Evolutionary conservation across 2,329 filamentous ascomycete genomes (phyloP).

Genomic region (Scolecobasidium constrictum): DNA sequence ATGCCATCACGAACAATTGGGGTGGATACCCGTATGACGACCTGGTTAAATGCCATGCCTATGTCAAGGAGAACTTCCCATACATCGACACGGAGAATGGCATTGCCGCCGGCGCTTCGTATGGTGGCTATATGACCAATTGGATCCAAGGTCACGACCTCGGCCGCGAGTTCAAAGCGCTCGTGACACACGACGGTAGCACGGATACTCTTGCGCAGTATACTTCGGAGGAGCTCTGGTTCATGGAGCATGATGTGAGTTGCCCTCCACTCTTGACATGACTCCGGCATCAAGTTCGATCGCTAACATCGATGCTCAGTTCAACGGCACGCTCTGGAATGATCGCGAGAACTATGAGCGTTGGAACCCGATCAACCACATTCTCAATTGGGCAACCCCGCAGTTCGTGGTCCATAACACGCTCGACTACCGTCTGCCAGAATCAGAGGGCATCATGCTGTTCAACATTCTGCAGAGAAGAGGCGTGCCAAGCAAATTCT

Average conservation of each 20-base stretch:
- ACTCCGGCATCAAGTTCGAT: no score
- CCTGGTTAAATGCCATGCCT: conserved; percentile 66
- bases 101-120: conserved; percentile 58
- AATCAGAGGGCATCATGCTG: conserved; percentile 72
- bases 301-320: no score
- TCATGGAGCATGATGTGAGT: neutral
- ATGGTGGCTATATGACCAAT: conserved; percentile 42
- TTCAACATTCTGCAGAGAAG: conserved; percentile 77
- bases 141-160: conserved; percentile 86
- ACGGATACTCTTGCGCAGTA: conserved; percentile 51
- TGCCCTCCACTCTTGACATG: no score
- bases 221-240: conserved; percentile 37
- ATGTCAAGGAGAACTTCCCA: conserved; percentile 53
- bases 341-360: conserved; percentile 38
- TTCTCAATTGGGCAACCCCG: conserved; percentile 69
- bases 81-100: conserved; percentile 60
- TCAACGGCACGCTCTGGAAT: conserved; percentile 24
- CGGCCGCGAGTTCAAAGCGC: conserved; percentile 73
- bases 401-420: conserved; percentile 85
- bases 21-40: conserved; percentile 77
- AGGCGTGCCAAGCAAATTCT: conserved; percentile 63
- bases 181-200: conserved; percentile 82
- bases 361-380: conserved; percentile 47
- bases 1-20: conserved; percentile 73
- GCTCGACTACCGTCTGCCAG: conserved; percentile 76